phyloP scores from a whole-genome alignment of 192 early-diverging fungal genomes.

The Coemansia sp. region DNA sequence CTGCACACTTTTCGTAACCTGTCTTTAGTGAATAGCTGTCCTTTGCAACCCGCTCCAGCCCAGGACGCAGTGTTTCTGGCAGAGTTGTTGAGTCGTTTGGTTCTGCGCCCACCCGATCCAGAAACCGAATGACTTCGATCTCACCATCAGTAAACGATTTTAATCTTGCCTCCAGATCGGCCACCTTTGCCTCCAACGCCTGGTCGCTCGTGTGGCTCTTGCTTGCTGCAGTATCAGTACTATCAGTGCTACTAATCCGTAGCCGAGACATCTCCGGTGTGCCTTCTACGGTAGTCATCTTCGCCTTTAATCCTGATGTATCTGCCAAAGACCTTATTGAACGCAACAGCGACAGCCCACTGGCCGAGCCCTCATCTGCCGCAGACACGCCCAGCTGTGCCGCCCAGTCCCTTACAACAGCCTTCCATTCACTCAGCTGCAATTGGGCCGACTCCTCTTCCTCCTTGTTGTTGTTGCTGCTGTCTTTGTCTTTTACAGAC shows the following conservation, averaged over 20 bases:
- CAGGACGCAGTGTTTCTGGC: constrained; percentile 22
- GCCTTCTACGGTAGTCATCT: neutral
- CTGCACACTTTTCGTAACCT: neutral
- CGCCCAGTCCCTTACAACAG: constrained; percentile 33
- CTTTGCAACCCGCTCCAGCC: constrained; percentile 18
- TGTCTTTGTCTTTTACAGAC: neutral
- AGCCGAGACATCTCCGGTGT: constrained; percentile 31
- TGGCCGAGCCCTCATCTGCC: neutral
- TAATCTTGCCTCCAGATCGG: constrained; percentile 17
- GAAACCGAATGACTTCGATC: constrained; percentile 3
- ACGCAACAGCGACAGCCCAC: constrained; percentile 19
- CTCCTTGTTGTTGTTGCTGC: too few species aligned
- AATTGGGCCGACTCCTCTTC: neutral
- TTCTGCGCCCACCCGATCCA: constrained; percentile 20
- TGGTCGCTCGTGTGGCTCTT: constrained; percentile 16
- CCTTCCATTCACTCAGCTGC: constrained; percentile 37
- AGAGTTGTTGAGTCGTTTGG: constrained; percentile 20
- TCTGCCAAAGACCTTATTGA: constrained; percentile 12
- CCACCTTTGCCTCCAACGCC: constrained; percentile 6
- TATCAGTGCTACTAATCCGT: constrained; percentile 13
- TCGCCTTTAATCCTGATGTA: constrained; percentile 1
- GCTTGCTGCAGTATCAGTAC: neutral
- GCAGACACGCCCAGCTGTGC: constrained; percentile 20
- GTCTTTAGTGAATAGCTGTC: constrained; percentile 9
- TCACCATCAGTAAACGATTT: constrained; percentile 14